A percentile compares a stretch with the other conserved stretches of the same genome.
These are phyloP conservation scores for Trichophyton equinum DNA, from an alignment of 2,329 filamentous ascomycete species.

Conservation along the genomic window DNA sequence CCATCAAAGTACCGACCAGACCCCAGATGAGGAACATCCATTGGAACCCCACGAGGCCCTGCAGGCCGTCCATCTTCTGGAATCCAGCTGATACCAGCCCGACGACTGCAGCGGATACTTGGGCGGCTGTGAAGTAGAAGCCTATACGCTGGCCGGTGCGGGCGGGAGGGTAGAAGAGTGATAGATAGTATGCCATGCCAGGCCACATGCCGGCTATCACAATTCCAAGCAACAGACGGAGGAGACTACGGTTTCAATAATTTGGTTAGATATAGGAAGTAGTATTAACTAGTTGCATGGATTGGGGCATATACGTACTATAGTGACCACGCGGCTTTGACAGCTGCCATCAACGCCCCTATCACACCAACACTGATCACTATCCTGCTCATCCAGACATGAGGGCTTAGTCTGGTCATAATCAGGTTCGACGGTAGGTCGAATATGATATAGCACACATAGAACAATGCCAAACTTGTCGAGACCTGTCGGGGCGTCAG, in stretches of 20 bases:
- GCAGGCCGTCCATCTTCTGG: slow-evolving; percentile 72
- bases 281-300: not conserved
- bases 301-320: slow-evolving; percentile 40
- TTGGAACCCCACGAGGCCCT: slow-evolving; percentile 55
- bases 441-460: slow-evolving; percentile 83
- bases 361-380: slow-evolving; percentile 78
- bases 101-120: slow-evolving; percentile 79
- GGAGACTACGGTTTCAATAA: slow-evolving; percentile 37
- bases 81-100: slow-evolving; percentile 84
- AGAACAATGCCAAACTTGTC: slow-evolving; percentile 75
- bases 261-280: not conserved
- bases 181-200: slow-evolving; percentile 86
- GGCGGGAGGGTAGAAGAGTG: slow-evolving; percentile 80
- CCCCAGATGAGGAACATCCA: slow-evolving; percentile 83
- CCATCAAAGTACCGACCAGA: slow-evolving; percentile 58
- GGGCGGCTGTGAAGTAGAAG: slow-evolving; percentile 76
- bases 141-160: slow-evolving; percentile 79
- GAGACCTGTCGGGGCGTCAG: slow-evolving; percentile 66
- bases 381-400: slow-evolving; percentile 85
- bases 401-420: slow-evolving; percentile 74
- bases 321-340: slow-evolving; percentile 70
- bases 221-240: slow-evolving; percentile 71
- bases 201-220: slow-evolving; percentile 94
- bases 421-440: slow-evolving; percentile 78
- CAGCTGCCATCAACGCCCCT: slow-evolving; percentile 70